These are phyloP conservation scores for Penstemon newberryi DNA, from an alignment of 257 asterid genomes.

Conservation along the genomic window DNA sequence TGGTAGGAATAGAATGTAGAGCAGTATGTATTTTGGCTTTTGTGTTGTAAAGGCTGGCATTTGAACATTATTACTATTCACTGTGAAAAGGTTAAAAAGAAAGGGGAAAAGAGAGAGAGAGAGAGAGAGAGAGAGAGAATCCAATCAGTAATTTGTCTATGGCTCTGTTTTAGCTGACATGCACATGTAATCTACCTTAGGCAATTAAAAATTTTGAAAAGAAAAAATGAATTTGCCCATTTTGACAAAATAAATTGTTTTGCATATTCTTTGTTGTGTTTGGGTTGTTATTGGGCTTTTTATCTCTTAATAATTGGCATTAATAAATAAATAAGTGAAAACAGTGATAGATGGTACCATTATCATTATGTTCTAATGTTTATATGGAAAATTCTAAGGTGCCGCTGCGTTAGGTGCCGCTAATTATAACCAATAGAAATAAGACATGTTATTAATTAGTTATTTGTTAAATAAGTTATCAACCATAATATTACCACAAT, in stretches of 20 bases:
- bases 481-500: no score
- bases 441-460: no score
- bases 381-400: no score
- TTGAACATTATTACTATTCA: constrained; percentile 20
- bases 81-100: neutral
- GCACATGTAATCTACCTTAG: constrained; percentile 29
- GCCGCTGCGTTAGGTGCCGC: no score
- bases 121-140: constrained; percentile 20
- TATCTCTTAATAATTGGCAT: no score
- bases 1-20: constrained; percentile 21
- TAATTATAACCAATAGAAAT: no score
- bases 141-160: constrained; percentile 23
- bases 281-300: no score
- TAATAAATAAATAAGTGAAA: no score
- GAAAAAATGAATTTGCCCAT: neutral
- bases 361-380: no score
- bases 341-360: no score
- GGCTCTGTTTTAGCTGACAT: constrained; percentile 43
- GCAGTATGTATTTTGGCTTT: neutral
- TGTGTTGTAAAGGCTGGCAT: constrained; percentile 27
- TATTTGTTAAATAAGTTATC: no score
- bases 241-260: neutral
- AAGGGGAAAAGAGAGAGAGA: neutral
- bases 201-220: no score
- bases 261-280: neutral